These are phyloP conservation scores for Coleophoma cylindrospora DNA, from an alignment of 2,329 filamentous ascomycete genomes.

Conservation along the genomic window DNA sequence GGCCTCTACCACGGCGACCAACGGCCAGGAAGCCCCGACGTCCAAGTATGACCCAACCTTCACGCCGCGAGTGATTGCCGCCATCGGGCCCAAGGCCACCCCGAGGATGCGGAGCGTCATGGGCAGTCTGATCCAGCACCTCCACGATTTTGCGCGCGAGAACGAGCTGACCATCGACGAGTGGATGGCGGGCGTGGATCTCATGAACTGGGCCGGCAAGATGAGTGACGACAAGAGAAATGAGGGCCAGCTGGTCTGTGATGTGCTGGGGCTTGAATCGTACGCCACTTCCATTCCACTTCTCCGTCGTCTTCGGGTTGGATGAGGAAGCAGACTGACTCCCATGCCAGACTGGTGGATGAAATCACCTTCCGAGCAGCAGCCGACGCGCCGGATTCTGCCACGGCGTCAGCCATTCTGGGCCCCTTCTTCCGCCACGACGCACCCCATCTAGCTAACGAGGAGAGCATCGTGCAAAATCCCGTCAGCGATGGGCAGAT, in stretches of 20 bases:
- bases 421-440: constrained; percentile 80
- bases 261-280: constrained; percentile 70
- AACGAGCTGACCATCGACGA: constrained; percentile 75
- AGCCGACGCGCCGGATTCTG: constrained; percentile 44
- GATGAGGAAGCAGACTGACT: background rate
- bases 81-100: constrained; percentile 67
- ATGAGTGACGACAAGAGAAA: constrained; percentile 66
- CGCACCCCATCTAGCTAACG: constrained; percentile 65
- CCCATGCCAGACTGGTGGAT: constrained; percentile 54
- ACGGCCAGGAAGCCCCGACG: background rate
- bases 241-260: constrained; percentile 68
- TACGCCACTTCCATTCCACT: constrained; percentile 19
- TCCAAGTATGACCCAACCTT: constrained; percentile 40
- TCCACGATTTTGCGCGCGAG: constrained; percentile 79
- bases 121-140: constrained; percentile 62
- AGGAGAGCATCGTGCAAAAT: constrained; percentile 55
- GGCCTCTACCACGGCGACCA: background rate
- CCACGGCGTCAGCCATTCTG: constrained; percentile 64
- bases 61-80: constrained; percentile 67
- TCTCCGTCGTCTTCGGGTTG: background rate
- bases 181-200: constrained; percentile 68
- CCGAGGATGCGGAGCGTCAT: constrained; percentile 66
- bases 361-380: constrained; percentile 68
- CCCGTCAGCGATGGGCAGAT: constrained; percentile 44
- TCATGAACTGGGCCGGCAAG: constrained; percentile 66